Conservation (phyloP, 2,329 filamentous ascomycete species). For the Sporothrix brunneoviolacea region DNA sequence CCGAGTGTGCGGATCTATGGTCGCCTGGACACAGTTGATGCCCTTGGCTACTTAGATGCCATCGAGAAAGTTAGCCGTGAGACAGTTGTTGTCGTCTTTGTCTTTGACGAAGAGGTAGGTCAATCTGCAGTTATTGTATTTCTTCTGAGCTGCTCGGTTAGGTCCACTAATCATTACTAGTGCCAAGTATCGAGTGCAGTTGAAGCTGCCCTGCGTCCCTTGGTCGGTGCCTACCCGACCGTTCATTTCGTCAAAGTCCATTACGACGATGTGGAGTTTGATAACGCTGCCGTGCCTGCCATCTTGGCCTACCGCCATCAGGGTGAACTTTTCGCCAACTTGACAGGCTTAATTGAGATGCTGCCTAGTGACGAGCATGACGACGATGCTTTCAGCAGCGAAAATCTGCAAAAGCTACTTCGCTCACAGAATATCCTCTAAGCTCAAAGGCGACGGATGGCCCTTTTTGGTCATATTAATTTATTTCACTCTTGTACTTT, state of each 20-base stretch:
- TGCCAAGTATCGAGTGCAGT: constrained; percentile 73
- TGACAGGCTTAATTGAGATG: constrained; percentile 81
- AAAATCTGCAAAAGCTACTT: constrained; percentile 47
- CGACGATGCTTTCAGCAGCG: constrained; percentile 51
- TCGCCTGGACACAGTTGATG: constrained; percentile 75
- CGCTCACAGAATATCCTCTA: constrained; percentile 47
- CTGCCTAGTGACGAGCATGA: constrained; percentile 64
- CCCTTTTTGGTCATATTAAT: neutral
- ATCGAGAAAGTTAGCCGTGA: constrained; percentile 82
- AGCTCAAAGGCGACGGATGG: constrained; percentile 11
- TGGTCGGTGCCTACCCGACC: constrained; percentile 64
- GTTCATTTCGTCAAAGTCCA: constrained; percentile 87
- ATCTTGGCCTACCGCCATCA: constrained; percentile 80
- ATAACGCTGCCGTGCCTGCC: constrained; percentile 79
- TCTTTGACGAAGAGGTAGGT: constrained; percentile 79
- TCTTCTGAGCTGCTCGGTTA: no score
- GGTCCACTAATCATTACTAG: no score
- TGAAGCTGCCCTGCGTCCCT: constrained; percentile 66
- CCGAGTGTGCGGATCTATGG: constrained; percentile 75
- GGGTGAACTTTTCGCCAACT: constrained; percentile 83
- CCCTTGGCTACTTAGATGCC: constrained; percentile 87
- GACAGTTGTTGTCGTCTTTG: constrained; percentile 84
- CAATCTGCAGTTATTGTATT: neutral
- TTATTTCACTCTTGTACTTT: no score
- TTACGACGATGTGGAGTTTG: constrained; percentile 89